Percentiles rank a stretch among this genome's conserved stretches.
These are phyloP conservation scores for Yamadazyma siamensis DNA, from an alignment of 1,139 yeast genomes.

Conservation along the genomic window DNA sequence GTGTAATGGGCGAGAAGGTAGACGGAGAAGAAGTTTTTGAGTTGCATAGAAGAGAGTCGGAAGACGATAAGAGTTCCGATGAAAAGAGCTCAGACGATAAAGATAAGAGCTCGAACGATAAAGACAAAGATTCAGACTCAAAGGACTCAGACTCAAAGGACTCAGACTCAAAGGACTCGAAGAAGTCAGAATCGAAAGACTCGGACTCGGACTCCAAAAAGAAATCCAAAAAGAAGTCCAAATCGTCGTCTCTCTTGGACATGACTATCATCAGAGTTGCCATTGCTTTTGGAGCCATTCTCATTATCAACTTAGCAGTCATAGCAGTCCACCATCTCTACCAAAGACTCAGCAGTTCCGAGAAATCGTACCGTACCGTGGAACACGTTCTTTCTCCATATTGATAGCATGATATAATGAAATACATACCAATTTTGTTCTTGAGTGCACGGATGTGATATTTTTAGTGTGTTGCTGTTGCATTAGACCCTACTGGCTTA, in stretches of 20 bases:
- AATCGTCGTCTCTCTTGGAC: conserved; percentile 9
- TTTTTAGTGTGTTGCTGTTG: too few relatives aligned
- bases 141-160: background rate
- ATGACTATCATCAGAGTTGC: conserved; percentile 22
- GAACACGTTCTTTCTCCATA: conserved; percentile 36
- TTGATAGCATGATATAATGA: conserved; percentile 1
- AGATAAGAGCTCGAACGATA: too few relatives aligned
- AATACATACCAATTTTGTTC: too few relatives aligned
- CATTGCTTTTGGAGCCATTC: conserved; percentile 29
- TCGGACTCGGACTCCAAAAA: background rate
- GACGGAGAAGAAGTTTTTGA: conserved; percentile 1
- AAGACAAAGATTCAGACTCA: conserved; percentile 2
- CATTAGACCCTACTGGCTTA: too few relatives aligned
- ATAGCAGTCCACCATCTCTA: conserved; percentile 36
- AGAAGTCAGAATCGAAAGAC: background rate
- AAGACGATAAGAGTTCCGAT: conserved; percentile 4
- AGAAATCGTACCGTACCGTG: conserved; percentile 31
- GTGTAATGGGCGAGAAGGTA: background rate
- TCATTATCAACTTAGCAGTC: conserved; percentile 32
- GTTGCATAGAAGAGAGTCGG: conserved; percentile 1
- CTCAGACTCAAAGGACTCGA: background rate
- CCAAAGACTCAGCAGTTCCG: conserved; percentile 24
- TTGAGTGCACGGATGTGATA: too few relatives aligned
- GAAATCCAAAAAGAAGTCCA: conserved; percentile 2
- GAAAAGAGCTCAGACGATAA: too few relatives aligned